Evolutionary conservation across 805 yeast species (phyloP).

Genomic region (Myxozyma kluyveri): DNA sequence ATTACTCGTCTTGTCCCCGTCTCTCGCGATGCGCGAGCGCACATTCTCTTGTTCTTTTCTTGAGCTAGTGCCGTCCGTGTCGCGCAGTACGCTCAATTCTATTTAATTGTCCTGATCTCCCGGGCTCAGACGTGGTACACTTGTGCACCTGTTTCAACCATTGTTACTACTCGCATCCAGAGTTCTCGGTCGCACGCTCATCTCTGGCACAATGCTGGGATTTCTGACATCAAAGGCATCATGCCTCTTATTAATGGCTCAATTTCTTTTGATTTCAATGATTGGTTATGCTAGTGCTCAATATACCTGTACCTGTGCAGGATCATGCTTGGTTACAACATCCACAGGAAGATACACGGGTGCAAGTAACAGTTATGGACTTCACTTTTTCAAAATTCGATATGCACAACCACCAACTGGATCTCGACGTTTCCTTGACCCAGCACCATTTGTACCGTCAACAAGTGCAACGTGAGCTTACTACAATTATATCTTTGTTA

Average conservation of each 20-base stretch:
- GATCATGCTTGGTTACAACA: constrained; percentile 19
- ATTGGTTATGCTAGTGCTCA: constrained; percentile 3
- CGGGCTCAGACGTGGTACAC: too few species aligned
- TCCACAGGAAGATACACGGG: constrained; percentile 25
- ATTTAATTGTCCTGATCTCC: too few species aligned
- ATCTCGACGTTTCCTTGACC: constrained; percentile 20
- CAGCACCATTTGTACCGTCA: constrained; percentile 11
- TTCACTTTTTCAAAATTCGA: constrained; percentile 23
- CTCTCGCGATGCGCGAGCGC: too few species aligned
- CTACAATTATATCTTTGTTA: neutral
- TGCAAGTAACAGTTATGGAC: constrained; percentile 8
- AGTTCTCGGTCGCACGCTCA: too few species aligned
- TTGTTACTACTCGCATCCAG: too few species aligned
- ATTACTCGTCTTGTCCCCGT: too few species aligned
- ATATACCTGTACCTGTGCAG: constrained; percentile 12
- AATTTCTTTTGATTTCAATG: constrained; percentile 6
- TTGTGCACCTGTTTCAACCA: too few species aligned
- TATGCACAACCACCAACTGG: constrained; percentile 28
- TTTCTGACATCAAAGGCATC: too few species aligned
- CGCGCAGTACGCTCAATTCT: too few species aligned
- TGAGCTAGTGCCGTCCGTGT: too few species aligned
- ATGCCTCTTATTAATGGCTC: constrained; percentile 1
- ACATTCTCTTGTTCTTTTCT: too few species aligned
- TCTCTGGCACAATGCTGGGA: too few species aligned
- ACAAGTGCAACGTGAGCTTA: constrained; percentile 6